Evolutionary conservation across 768 basidiomycete genomes (phyloP), one percentile per base, ranked within the genome.

Genomic region (Paxillus rubicundulus): DNA sequence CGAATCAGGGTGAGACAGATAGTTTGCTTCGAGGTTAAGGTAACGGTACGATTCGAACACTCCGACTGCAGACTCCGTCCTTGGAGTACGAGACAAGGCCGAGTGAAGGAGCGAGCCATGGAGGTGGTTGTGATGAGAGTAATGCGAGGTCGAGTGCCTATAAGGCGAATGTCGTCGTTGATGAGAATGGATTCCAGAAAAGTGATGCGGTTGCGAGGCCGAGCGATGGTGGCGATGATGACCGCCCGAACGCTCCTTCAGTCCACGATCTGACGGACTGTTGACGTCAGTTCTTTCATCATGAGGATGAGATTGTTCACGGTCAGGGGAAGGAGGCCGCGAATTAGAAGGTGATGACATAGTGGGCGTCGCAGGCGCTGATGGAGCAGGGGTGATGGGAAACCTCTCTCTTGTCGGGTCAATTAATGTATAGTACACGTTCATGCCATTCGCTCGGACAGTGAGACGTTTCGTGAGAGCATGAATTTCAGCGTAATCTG

Each of bases 31-130:
- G 2, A 89, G 70, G 55, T 88, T 80, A 51, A 88, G 70, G 62
- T 88, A 89, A 27, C 80, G 69, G 58, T 87, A 82, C 3, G 80
- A 80, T 70, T 89, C 87, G 53, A 89, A 89, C 13, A 87, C 81
- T 2, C 86, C 88, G 1, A 89, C 88, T 0, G 78, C 78, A 27
- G 75, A 70, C 60, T 88, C 84, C 18, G 56, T 58, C 56, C 66
- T 72, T 28, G 62, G 52, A 9, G 56, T 50, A 28, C 60, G 70
- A 30, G 66, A 62, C 14, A 73, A 54, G 0, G 77, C 64, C 9
- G 74, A 52, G 47, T 74, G 73, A 34, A 76, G 61, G 17, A 78
- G 60, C 8, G 76, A 74, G 9, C 68, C 62, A 32, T 77, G 74
- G 5, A 76, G 36, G 17, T 56, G 61, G 17, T 68, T 62, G 32